Percentiles rank a stretch among this genome's conserved stretches.
phyloP scores from a whole-genome alignment of 495 filamentous ascomycete genomes.

The Friedmanniomyces simplex region DNA sequence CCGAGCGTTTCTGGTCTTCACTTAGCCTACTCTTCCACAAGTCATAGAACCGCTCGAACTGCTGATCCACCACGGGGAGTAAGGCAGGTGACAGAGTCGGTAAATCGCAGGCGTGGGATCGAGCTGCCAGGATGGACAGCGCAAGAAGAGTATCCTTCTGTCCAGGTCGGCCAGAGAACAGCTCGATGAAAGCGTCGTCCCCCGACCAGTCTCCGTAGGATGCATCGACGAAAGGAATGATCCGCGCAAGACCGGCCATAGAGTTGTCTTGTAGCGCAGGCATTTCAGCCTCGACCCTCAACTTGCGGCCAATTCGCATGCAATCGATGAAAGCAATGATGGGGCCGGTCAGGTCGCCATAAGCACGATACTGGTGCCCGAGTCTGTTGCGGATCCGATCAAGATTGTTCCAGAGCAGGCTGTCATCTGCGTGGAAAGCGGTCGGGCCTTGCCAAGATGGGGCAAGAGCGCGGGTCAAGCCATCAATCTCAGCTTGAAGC shows the following conservation, averaged over 20 bases:
- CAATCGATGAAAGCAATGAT: conserved; percentile 72
- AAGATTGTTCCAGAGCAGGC: conserved; percentile 54
- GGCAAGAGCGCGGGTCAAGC: conserved; percentile 5
- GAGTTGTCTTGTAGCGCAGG: background rate
- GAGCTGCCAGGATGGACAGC: background rate
- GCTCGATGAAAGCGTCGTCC: conserved; percentile 8
- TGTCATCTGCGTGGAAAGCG: background rate
- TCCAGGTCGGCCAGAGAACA: background rate
- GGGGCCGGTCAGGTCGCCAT: conserved; percentile 73
- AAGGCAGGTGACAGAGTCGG: background rate
- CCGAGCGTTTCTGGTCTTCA: conserved; percentile 60
- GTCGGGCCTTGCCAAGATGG: background rate
- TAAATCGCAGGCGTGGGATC: background rate
- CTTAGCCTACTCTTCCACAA: conserved; percentile 67
- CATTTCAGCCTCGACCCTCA: background rate
- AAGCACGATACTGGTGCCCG: conserved; percentile 54
- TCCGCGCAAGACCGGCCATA: background rate
- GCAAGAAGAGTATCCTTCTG: background rate
- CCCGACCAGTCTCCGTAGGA: background rate
- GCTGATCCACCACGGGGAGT: background rate
- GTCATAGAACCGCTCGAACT: conserved; percentile 56
- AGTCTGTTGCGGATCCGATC: conserved; percentile 57
- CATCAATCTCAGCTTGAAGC: conserved; percentile 70
- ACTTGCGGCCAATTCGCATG: conserved; percentile 55
- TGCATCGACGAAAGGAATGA: conserved; percentile 11